Evolutionary conservation across 1,284 basidiomycete genomes (phyloP).

Genomic region (Leccinum colubrinum): DNA sequence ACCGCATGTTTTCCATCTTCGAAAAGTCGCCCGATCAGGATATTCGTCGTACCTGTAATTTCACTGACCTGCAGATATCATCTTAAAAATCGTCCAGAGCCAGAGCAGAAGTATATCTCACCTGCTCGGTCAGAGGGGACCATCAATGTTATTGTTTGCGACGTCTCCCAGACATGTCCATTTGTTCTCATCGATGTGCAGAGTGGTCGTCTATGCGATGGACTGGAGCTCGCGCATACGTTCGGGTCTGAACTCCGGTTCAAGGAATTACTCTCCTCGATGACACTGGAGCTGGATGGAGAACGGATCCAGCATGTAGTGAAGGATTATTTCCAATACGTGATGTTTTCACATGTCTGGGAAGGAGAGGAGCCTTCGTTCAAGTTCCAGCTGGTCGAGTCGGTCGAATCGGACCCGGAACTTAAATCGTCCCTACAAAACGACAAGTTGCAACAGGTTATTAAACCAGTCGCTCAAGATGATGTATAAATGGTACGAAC

Average conservation of each 20-base stretch:
- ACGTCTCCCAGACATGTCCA: neutral
- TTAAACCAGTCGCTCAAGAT: neutral
- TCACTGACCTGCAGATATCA: too few relatives aligned
- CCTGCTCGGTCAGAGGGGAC: neutral
- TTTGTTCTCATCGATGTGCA: slow-evolving; percentile 11
- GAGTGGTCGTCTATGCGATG: slow-evolving; percentile 9
- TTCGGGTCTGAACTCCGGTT: slow-evolving; percentile 10
- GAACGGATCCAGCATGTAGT: neutral
- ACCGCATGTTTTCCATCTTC: neutral
- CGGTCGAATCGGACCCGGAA: neutral
- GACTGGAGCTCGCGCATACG: neutral
- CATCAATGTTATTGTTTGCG: neutral
- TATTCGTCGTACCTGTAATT: neutral
- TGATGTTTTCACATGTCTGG: slow-evolving; percentile 14
- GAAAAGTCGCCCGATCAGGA: neutral
- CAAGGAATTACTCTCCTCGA: slow-evolving; percentile 7
- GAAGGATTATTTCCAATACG: slow-evolving; percentile 9
- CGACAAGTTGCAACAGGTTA: neutral
- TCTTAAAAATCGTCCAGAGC: neutral
- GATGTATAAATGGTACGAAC: slow-evolving; percentile 2
- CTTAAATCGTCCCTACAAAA: neutral
- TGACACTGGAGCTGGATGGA: neutral
- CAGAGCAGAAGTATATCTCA: slow-evolving; percentile 3
- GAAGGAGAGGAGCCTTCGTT: neutral
- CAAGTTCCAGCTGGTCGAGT: neutral